phyloP scores from a whole-genome alignment of 2,329 filamentous ascomycete genomes.

The Fusarium paranaense region DNA sequence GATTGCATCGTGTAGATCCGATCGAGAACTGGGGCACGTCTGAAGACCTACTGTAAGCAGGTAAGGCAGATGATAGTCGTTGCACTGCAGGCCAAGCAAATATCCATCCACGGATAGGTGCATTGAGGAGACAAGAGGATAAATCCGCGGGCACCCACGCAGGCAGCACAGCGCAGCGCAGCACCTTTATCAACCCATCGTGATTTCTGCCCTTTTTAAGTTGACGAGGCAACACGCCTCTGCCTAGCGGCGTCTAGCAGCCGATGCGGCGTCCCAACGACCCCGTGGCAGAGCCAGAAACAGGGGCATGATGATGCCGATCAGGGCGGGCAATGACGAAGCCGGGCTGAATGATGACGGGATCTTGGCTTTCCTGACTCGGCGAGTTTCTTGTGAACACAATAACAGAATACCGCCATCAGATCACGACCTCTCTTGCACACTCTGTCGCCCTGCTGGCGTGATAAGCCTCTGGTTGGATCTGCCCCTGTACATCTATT shows the following conservation, averaged over 20 bases:
- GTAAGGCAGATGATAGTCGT: background rate
- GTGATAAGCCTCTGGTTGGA: background rate
- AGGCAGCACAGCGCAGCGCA: background rate
- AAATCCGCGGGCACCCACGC: background rate
- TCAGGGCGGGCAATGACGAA: slow-evolving; percentile 30
- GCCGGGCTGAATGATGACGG: slow-evolving; percentile 23
- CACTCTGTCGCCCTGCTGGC: slow-evolving; percentile 6
- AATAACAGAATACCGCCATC: background rate
- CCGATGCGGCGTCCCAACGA: background rate
- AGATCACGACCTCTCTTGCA: slow-evolving; percentile 12
- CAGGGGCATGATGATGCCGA: slow-evolving; percentile 14
- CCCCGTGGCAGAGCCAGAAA: slow-evolving; percentile 5
- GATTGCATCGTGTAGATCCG: background rate
- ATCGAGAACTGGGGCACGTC: background rate
- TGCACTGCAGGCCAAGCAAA: background rate
- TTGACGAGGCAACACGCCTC: slow-evolving; percentile 25
- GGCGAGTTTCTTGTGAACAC: background rate
- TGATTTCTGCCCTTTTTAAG: slow-evolving; percentile 11
- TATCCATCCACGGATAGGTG: background rate
- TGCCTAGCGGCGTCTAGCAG: slow-evolving; percentile 13
- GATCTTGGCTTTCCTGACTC: slow-evolving; percentile 3
- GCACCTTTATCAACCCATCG: slow-evolving; percentile 3
- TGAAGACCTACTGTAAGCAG: background rate
- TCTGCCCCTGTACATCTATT: slow-evolving; percentile 17
- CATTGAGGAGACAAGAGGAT: background rate